These are phyloP conservation scores for Hibiscus syriacus DNA, from an alignment of 345 rosid genomes.

Conservation along the genomic window DNA sequence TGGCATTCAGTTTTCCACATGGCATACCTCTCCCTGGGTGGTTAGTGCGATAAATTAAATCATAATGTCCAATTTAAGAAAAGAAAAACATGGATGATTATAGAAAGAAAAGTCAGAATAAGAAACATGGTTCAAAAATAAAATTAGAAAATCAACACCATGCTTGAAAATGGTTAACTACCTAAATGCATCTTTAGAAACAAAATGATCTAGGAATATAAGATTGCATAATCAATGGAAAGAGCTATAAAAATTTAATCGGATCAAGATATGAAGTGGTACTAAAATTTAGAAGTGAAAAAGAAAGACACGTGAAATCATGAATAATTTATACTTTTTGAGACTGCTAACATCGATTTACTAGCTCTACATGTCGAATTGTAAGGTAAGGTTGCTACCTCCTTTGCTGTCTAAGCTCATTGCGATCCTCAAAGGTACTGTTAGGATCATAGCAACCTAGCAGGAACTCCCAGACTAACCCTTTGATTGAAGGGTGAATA, in stretches of 20 bases:
- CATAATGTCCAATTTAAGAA: slow-evolving; percentile 9
- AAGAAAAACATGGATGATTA: background rate
- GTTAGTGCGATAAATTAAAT: slow-evolving; percentile 18
- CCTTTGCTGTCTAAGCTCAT: slow-evolving; percentile 49
- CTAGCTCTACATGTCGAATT: background rate
- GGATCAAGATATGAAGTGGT: background rate
- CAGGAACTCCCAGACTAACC: slow-evolving; percentile 86
- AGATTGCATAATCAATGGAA: background rate
- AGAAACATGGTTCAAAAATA: background rate
- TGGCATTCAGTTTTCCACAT: slow-evolving; percentile 76
- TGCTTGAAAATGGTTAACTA: background rate
- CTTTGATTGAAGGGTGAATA: slow-evolving; percentile 90
- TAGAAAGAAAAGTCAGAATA: background rate
- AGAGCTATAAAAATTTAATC: background rate
- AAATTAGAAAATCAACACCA: slow-evolving; percentile 9
- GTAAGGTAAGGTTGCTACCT: slow-evolving; percentile 39
- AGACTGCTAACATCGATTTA: slow-evolving; percentile 1
- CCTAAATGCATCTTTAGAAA: background rate
- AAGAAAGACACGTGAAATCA: background rate
- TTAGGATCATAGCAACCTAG: slow-evolving; percentile 93
- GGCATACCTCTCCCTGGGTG: slow-evolving; percentile 66
- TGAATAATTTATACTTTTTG: background rate
- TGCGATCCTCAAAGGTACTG: slow-evolving; percentile 72
- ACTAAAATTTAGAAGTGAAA: background rate
- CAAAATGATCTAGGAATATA: background rate